A percentile compares a stretch with the other conserved stretches of the same genome.
phyloP scores from a whole-genome alignment of 2,329 filamentous ascomycete genomes.

The Trichoderma oligosporum region DNA sequence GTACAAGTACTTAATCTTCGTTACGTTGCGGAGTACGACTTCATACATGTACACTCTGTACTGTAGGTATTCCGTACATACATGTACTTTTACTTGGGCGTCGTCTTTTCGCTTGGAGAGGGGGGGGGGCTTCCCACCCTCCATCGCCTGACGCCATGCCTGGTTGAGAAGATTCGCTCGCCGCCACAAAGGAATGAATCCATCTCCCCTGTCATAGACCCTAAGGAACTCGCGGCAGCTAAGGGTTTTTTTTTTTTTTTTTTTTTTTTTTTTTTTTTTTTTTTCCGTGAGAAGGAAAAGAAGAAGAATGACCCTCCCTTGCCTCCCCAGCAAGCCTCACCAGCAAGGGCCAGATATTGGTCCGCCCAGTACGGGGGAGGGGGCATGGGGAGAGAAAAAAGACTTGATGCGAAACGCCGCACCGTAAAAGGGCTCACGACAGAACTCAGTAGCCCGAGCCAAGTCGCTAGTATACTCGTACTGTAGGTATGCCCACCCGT shows the following conservation, averaged over 20 bases:
- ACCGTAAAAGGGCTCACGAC: background rate
- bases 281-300: background rate
- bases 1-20: no score
- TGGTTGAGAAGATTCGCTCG: constrained; percentile 16
- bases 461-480: background rate
- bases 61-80: background rate
- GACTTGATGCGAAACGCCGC: background rate
- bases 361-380: background rate
- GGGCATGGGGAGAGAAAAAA: no score
- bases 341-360: background rate
- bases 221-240: background rate
- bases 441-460: no score
- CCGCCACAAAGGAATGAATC: constrained; percentile 18
- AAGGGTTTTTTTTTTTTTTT: no score
- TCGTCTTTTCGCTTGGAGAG: constrained; percentile 3
- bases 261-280: no score
- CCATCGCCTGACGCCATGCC: constrained; percentile 18
- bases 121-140: constrained; percentile 17
- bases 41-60: no score
- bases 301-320: background rate
- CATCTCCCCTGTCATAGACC: constrained; percentile 5
- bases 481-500: background rate
- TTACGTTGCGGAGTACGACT: no score
- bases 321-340: background rate
- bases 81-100: background rate